Evolutionary conservation across 176 grass and related monocot genomes (phyloP).

Genomic region (Bonia amplexicaulis): DNA sequence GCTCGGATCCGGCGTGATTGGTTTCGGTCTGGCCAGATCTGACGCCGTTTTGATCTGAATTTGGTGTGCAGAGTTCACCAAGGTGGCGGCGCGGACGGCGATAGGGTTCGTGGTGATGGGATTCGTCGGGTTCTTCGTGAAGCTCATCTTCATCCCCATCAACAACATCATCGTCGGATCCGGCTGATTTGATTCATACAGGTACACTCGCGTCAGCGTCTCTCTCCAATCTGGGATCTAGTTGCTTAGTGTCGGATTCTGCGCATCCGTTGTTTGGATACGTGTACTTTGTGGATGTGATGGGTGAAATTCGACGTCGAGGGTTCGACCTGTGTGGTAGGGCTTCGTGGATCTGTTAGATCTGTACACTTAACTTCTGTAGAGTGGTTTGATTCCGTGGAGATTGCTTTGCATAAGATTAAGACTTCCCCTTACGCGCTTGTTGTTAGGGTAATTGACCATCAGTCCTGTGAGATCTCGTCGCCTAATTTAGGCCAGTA

Average conservation of each 20-base stretch:
- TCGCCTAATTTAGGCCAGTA: neutral
- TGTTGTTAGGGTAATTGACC: neutral
- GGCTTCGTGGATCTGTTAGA: neutral
- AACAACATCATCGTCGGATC: slow-evolving; percentile 97
- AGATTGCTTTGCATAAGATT: neutral
- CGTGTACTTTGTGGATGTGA: neutral
- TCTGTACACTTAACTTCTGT: neutral
- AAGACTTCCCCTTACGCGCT: neutral
- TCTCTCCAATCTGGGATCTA: neutral
- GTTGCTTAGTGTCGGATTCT: neutral
- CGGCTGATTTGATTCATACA: slow-evolving; percentile 30
- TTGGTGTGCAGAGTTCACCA: slow-evolving; percentile 66
- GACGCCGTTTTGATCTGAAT: neutral
- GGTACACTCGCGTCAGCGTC: neutral
- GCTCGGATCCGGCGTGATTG: neutral
- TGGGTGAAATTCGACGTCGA: neutral
- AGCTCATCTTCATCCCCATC: slow-evolving; percentile 96
- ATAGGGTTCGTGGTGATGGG: slow-evolving; percentile 94
- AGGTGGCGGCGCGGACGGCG: slow-evolving; percentile 72
- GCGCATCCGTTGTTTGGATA: neutral
- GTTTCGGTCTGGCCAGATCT: slow-evolving; percentile 2
- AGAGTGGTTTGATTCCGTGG: neutral
- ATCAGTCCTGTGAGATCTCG: neutral
- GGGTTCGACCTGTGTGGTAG: neutral
- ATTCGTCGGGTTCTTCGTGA: slow-evolving; percentile 93